Conservation (phyloP, 1,284 basidiomycete species). For the Papiliotrema fonsecae region DNA sequence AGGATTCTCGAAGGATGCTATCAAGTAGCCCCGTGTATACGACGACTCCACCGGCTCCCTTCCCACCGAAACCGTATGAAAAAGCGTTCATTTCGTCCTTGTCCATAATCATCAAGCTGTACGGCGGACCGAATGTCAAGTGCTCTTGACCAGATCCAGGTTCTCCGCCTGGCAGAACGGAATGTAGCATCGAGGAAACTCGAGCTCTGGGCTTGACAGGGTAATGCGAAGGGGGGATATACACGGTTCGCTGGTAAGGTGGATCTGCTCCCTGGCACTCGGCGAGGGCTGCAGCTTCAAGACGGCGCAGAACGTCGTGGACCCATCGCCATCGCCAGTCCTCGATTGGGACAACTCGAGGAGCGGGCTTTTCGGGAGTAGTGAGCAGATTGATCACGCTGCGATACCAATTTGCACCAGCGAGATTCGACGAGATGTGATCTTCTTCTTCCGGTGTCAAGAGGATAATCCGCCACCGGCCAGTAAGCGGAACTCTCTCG, state of each 20-base stretch:
- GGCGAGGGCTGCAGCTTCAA: slow-evolving; percentile 53
- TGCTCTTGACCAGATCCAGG: slow-evolving; percentile 31
- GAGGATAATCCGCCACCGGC: slow-evolving; percentile 77
- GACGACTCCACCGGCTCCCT: slow-evolving; percentile 82
- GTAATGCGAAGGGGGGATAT: slow-evolving; percentile 35
- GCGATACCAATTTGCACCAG: slow-evolving; percentile 76
- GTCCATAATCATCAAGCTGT: slow-evolving; percentile 76
- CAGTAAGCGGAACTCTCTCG: slow-evolving; percentile 77
- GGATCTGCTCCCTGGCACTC: slow-evolving; percentile 5
- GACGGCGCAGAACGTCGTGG: slow-evolving; percentile 62
- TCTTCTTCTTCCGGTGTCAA: slow-evolving; percentile 88
- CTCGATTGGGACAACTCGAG: slow-evolving; percentile 58
- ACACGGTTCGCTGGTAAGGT: neutral
- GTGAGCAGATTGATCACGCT: slow-evolving; percentile 73
- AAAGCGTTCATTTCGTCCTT: slow-evolving; percentile 78
- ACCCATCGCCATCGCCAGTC: slow-evolving; percentile 88
- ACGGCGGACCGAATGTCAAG: slow-evolving; percentile 66
- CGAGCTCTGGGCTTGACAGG: slow-evolving; percentile 44
- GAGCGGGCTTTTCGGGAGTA: slow-evolving; percentile 56
- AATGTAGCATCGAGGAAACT: slow-evolving; percentile 39
- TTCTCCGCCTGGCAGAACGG: slow-evolving; percentile 35
- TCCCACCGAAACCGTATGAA: slow-evolving; percentile 83
- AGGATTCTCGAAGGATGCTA: slow-evolving; percentile 59
- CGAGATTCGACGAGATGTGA: slow-evolving; percentile 67
- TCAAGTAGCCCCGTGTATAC: slow-evolving; percentile 84